Percentiles rank a stretch among this genome's conserved stretches.
phyloP scores from a whole-genome alignment of 768 basidiomycete species.

The Epithele typhae region DNA sequence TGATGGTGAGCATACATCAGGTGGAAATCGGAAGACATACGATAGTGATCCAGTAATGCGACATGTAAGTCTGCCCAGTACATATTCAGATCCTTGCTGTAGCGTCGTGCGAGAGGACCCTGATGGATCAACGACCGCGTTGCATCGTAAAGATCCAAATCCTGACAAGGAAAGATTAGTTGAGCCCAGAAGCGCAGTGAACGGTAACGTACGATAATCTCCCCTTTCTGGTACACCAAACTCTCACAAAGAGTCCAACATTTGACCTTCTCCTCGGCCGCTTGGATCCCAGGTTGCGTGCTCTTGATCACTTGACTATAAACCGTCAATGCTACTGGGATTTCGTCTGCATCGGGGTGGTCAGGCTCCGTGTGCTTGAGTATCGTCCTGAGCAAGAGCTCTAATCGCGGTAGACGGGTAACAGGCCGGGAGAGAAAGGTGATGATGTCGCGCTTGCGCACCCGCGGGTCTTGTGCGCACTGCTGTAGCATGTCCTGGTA shows the following conservation, averaged over 20 bases:
- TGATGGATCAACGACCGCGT: conserved; percentile 68
- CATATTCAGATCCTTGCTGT: conserved; percentile 53
- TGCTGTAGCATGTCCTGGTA: conserved; percentile 68
- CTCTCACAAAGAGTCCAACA: conserved; percentile 79
- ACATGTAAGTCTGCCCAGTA: conserved; percentile 65
- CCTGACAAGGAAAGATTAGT: conserved; percentile 38
- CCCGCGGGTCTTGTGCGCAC: conserved; percentile 57
- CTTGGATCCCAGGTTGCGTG: conserved; percentile 86
- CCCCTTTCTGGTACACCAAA: conserved; percentile 69
- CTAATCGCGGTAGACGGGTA: conserved; percentile 80
- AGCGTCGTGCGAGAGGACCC: conserved; percentile 57
- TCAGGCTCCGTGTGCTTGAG: conserved; percentile 60
- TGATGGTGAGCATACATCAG: background rate
- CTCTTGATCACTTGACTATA: conserved; percentile 73
- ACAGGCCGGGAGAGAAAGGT: conserved; percentile 85
- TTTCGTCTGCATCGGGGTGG: conserved; percentile 75
- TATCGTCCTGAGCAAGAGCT: conserved; percentile 67
- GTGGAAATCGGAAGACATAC: conserved; percentile 35
- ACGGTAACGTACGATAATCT: conserved; percentile 64
- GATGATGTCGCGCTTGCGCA: conserved; percentile 71
- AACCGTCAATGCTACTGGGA: conserved; percentile 68
- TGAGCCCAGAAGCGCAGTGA: background rate
- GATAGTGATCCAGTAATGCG: conserved; percentile 71
- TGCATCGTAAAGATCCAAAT: conserved; percentile 78
- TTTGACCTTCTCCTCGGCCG: conserved; percentile 88